phyloP scores from a whole-genome alignment of 2,329 filamentous ascomycete species.

The Botrytis byssoidea region DNA sequence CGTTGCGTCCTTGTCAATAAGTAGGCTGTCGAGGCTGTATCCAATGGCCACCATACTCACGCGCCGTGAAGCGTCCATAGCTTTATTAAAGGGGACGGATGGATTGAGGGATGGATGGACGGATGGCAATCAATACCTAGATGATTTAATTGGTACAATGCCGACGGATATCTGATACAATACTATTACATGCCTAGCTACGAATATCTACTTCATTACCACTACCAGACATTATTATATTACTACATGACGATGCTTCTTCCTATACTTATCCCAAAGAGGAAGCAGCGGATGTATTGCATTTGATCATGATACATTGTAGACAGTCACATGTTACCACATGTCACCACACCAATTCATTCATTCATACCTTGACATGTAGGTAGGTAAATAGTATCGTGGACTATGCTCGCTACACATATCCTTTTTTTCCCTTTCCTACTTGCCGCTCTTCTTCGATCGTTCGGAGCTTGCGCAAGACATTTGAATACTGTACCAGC shows the following conservation, averaged over 20 bases:
- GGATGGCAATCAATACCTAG: neutral
- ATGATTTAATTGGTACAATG: neutral
- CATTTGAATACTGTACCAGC: neutral
- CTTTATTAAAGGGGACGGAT: neutral
- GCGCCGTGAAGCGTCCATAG: conserved; percentile 7
- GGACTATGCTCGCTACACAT: neutral
- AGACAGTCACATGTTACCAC: neutral
- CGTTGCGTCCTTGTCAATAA: neutral
- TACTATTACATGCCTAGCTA: neutral
- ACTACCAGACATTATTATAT: neutral
- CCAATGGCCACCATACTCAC: neutral
- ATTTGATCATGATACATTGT: neutral
- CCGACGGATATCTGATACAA: neutral
- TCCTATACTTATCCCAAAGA: neutral
- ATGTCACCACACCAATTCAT: neutral
- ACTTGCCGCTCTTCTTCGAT: neutral
- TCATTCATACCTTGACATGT: neutral
- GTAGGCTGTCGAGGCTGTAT: neutral
- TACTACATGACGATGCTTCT: neutral
- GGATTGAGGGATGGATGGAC: neutral
- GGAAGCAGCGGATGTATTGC: neutral
- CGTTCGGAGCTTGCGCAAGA: conserved; percentile 9
- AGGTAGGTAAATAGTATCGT: neutral
- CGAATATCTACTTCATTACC: too few species aligned
- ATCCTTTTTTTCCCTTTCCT: neutral